Evolutionary conservation across 306 rosid genomes (phyloP), one percentile per base, ranked within the genome.

Genomic region (apple (Malus domestica)): DNA sequence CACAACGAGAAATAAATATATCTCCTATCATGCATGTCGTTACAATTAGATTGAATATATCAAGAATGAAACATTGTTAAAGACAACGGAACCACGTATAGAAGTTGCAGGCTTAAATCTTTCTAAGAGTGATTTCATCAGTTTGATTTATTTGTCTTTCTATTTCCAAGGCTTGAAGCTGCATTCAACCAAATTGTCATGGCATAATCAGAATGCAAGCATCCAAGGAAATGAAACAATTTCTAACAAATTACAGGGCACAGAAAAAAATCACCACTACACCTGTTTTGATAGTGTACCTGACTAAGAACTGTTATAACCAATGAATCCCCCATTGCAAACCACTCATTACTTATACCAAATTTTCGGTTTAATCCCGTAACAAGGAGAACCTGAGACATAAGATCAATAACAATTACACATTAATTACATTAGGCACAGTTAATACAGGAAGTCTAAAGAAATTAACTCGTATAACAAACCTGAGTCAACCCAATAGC

Each of bases 401-500:
- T 44, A 79, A 65, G 75, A 33, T 30, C 16, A 67, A 64, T 29
- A 44, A 5, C 8, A 42, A n/a, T 29, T 30, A 46, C 49, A 67
- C 1, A 59, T 6, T 44, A 69, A 68, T 63, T 72, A 49, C 76
- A 57, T 80, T 68, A 74, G 16, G 49, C 22, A 70, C 78, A 49
- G 58, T 51, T 12, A 6, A n/a, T 25, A 46, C 59, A 29, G 68
- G 68, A 15, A 78, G 52, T 74, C 23, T 46, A 23, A 35, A 60
- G 19, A 2, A 20, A 45, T 70, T 27, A 58, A 70, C 60, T 55
- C 40, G 69, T 76, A 58, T 79, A 35, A 78, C 79, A 75, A 70
- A 86, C 98, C 97, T 94, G 97, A 76, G 99, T 92, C 97, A 95
- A 89, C 82, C 99, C 99, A 77, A 96, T 90, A 74, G 86, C 86